phyloP scores from a whole-genome alignment of 2,329 filamentous ascomycete species.

The Ciborinia camelliae region DNA sequence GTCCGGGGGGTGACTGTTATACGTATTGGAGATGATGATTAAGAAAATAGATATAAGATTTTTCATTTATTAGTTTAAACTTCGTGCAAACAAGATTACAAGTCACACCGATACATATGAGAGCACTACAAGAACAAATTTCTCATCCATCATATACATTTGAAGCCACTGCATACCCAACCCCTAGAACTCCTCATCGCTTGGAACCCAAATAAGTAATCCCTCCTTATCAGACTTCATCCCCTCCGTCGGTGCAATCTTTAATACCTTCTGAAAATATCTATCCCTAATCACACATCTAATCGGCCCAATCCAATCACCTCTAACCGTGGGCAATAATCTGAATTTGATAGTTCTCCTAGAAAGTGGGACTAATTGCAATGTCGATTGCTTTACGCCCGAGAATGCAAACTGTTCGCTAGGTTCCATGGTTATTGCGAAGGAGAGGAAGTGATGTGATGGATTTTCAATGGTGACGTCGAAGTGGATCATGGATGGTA shows the following conservation, averaged over 20 bases:
- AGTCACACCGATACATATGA: background rate
- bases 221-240: constrained; percentile 64
- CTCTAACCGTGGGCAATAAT: constrained; percentile 63
- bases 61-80: no score
- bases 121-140: background rate
- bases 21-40: no score
- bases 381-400: constrained; percentile 73
- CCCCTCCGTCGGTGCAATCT: constrained; percentile 74
- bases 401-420: constrained; percentile 92
- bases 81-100: background rate
- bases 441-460: constrained; percentile 90
- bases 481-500: constrained; percentile 42
- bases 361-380: constrained; percentile 81
- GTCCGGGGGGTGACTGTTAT: no score
- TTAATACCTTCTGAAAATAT: constrained; percentile 88
- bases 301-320: constrained; percentile 65
- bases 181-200: constrained; percentile 26
- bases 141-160: background rate
- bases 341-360: constrained; percentile 70
- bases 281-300: constrained; percentile 77
- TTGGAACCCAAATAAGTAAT: constrained; percentile 59
- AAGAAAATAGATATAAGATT: no score
- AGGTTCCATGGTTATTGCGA: constrained; percentile 87
- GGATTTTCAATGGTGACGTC: constrained; percentile 85
- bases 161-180: background rate